Conservation (phyloP, 1,284 basidiomycete species). For the Takashimella koratensis region DNA sequence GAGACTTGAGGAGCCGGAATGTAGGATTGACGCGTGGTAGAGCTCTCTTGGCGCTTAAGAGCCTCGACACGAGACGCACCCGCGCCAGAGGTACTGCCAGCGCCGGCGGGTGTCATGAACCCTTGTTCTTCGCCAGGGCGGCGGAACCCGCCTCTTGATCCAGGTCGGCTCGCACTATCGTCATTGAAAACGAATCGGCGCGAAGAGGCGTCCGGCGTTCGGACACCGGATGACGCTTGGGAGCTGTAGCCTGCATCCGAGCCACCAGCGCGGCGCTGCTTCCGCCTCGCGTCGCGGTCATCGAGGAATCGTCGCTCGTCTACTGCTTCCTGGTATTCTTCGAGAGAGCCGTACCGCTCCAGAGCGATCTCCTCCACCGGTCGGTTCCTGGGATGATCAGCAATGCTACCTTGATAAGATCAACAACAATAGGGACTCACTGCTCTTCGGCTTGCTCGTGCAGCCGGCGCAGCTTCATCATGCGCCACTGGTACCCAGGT, state of each 20-base stretch:
- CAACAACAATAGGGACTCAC: constrained; percentile 23
- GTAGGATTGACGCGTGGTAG: constrained; percentile 1
- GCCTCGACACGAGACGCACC: constrained; percentile 32
- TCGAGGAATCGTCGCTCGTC: constrained; percentile 82
- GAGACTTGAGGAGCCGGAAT: constrained; percentile 24
- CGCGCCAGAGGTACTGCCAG: constrained; percentile 43
- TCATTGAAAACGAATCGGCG: constrained; percentile 49
- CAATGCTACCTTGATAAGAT: constrained; percentile 2
- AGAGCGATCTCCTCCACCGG: constrained; percentile 76
- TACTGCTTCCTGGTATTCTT: constrained; percentile 81
- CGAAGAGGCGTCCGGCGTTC: constrained; percentile 42
- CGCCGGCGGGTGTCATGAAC: not conserved
- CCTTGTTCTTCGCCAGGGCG: constrained; percentile 64
- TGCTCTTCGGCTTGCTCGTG: constrained; percentile 89
- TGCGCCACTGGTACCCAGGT: constrained; percentile 91
- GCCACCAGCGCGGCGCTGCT: constrained; percentile 44
- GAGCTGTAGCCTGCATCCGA: constrained; percentile 52
- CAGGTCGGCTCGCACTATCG: constrained; percentile 49
- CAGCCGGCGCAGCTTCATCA: constrained; percentile 89
- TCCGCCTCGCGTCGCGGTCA: constrained; percentile 62
- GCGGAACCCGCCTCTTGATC: constrained; percentile 72
- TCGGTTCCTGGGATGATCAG: constrained; percentile 50
- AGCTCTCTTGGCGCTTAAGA: constrained; percentile 29
- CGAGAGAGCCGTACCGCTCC: constrained; percentile 79
- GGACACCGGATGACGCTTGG: constrained; percentile 52